Evolutionary conservation across 768 basidiomycete species (phyloP), one percentile per base, ranked within the genome.

Genomic region (Phylloporus sp.): DNA sequence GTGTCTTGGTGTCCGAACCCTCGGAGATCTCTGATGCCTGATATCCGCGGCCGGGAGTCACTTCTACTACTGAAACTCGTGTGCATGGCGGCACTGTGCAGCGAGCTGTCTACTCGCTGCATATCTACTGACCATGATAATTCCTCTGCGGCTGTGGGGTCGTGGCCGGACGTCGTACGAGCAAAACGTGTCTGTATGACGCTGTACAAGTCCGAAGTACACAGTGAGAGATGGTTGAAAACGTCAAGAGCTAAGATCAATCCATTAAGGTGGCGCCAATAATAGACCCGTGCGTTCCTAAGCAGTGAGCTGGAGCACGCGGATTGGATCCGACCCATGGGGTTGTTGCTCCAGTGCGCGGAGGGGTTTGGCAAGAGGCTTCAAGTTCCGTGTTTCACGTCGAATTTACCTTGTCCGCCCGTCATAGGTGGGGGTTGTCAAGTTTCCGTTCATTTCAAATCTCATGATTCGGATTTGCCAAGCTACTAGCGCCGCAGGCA

Each of bases 311-410:
- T 46, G 27, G 14, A n/a, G n/a, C 3, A 27, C 11, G 21, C 14
- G 7, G 31, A 32, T 7, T 31, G 29, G 20, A 44, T 14, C n/a
- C 17, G 28, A 21, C 20, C 45, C 22, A 6, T 24, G 38, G 22
- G 20, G 20, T 10, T 20, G 14, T 34, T 20, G 14, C 42, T 17
- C 20, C 32, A 11, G 5, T 14, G 13, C n/a, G 40, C 8, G 20
- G 24, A 14, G 21, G 4, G 11, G 1, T 22, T 7, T 18, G 27
- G 11, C 21, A 29, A 9, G 27, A 22, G 5, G 18, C 33, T 15
- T 38, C 32, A 33, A 3, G 22, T 13, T 29, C 8, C 13, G 13
- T 26, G 52, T 53, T 53, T 53, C 52, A 48, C 9, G 28, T n/a
- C 15, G 23, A 23, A 15, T 20, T 29, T 4, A 8, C 8, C 29